A percentile compares a stretch with the other conserved stretches of the same genome.
Conservation (phyloP, 2,329 filamentous ascomycete species). For the Alternaria gaisen region DNA sequence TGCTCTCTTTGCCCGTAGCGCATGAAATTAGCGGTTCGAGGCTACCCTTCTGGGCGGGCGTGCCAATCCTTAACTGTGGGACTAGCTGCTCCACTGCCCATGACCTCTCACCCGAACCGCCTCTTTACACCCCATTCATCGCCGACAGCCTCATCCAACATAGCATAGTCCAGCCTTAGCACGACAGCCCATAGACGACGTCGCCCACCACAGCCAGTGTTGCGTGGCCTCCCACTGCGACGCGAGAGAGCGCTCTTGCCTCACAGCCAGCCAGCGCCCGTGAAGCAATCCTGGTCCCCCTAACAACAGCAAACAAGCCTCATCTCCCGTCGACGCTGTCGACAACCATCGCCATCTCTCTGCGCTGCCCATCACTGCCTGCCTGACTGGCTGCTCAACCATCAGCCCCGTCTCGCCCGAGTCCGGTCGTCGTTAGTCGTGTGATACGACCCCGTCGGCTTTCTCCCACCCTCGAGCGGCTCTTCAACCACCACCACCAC, state of each 20-base stretch:
- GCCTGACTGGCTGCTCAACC: conserved; percentile 11
- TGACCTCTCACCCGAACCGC: conserved; percentile 29
- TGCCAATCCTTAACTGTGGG: conserved; percentile 10
- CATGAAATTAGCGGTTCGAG: conserved; percentile 28
- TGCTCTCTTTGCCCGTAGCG: conserved; percentile 6
- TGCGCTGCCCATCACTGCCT: conserved; percentile 2
- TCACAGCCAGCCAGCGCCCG: conserved; percentile 19
- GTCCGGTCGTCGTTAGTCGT: conserved; percentile 19
- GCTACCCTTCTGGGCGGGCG: conserved; percentile 18
- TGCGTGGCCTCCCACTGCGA: conserved; percentile 24
- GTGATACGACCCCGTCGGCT: conserved; percentile 21
- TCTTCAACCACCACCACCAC: conserved; percentile 2
- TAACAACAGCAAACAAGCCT: conserved; percentile 45
- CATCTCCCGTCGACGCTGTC: conserved; percentile 29
- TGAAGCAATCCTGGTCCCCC: conserved; percentile 34
- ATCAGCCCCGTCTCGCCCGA: conserved; percentile 11
- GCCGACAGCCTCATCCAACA: conserved; percentile 42
- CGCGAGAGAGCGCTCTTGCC: conserved; percentile 16
- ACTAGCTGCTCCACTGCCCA: conserved; percentile 29
- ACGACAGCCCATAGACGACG: conserved; percentile 4
- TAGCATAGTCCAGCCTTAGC: conserved; percentile 27
- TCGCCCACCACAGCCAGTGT: conserved; percentile 3
- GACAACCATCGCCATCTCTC: conserved; percentile 32
- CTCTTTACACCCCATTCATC: conserved; percentile 34
- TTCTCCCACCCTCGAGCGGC: conserved; percentile 20